Conservation (phyloP, 768 basidiomycete genomes). For the Suillus paluster region DNA sequence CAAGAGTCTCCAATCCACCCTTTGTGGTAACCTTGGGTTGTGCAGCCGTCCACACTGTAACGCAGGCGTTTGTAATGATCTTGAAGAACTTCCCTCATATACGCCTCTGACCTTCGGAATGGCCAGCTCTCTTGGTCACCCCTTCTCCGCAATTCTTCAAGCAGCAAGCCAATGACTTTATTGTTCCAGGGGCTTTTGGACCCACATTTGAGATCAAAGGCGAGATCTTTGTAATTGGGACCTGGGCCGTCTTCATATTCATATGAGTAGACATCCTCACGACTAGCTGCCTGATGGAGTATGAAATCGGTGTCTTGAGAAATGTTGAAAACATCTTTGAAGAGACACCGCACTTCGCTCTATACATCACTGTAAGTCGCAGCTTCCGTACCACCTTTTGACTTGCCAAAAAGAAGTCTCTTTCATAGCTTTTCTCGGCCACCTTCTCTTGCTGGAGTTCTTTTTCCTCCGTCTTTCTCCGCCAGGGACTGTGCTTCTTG, state of each 20-base stretch:
- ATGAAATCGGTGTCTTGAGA: slow-evolving; percentile 14
- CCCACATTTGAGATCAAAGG: slow-evolving; percentile 3
- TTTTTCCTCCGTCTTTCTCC: neutral
- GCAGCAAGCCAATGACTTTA: too few relatives aligned
- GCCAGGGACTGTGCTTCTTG: neutral
- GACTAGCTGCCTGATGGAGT: neutral
- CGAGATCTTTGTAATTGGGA: neutral
- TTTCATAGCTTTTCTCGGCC: slow-evolving; percentile 4
- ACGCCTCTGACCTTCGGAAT: too few relatives aligned
- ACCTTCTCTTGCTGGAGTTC: neutral
- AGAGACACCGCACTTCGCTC: too few relatives aligned
- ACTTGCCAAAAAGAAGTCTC: slow-evolving; percentile 13
- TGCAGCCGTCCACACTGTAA: slow-evolving; percentile 1
- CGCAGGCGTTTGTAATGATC: slow-evolving; percentile 8
- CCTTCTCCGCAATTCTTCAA: too few relatives aligned
- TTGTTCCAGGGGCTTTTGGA: neutral
- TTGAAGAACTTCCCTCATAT: too few relatives aligned
- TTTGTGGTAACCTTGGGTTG: slow-evolving; percentile 12
- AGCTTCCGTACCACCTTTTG: too few relatives aligned
- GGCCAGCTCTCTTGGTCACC: too few relatives aligned
- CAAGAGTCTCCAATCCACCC: too few relatives aligned
- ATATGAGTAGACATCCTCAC: slow-evolving; percentile 10
- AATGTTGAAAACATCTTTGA: too few relatives aligned
- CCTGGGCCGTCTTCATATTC: slow-evolving; percentile 13
- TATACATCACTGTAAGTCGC: too few relatives aligned